Base-by-base conservation (phyloP, 768 basidiomycete species). In the Pulveroboletus sp. region DNA sequence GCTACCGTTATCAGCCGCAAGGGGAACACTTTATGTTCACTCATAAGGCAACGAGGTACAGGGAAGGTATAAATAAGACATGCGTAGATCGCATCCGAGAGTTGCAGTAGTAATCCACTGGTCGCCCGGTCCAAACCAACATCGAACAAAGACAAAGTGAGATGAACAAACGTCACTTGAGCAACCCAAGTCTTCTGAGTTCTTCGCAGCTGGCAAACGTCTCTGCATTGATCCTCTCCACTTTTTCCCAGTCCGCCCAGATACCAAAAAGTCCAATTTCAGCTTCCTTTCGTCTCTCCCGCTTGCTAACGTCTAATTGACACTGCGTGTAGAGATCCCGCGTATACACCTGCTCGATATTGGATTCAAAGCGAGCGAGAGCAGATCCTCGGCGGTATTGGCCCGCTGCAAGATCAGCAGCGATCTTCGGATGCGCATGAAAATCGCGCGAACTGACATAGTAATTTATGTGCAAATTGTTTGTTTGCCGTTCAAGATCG, bases 161-260 rank as follows among this genome's bases (percentile, higher is more conserved):
- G 49, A 42, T 39, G 46, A 43, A 56, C 52, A 50, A 54, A 47
- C 53, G 50, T 50, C 47, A 80, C 59, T 71, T 70, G 54, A 84
- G 57, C 36, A 85, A 60, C 6, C 85, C 83, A 60, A 86, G 63
- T 63, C 73, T 68, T 68, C 74, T 82, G 62, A 94, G 71, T 69
- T 83, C 82, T 52, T 92, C 88, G 63, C 94, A 97, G 59, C 80
- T 83, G 51, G 77, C 76, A 41, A 92, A 75, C 33, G 74, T 77
- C 72, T 93, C 86, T 28, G 69, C 70, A 43, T 87, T 79, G 46
- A 96, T 86, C 57, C 70, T 67, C 65, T 76, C 74, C 51, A 98
- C 86, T 69, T 90, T 89, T 30, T 92, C 86, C 88, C 89, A 92
- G 64, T 98, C 89, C 10, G 92, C 89, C 28, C 93, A 90, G 47